Base-by-base conservation (phyloP, 2,329 filamentous ascomycete genomes). In the Pseudogymnoascus sp. region DNA sequence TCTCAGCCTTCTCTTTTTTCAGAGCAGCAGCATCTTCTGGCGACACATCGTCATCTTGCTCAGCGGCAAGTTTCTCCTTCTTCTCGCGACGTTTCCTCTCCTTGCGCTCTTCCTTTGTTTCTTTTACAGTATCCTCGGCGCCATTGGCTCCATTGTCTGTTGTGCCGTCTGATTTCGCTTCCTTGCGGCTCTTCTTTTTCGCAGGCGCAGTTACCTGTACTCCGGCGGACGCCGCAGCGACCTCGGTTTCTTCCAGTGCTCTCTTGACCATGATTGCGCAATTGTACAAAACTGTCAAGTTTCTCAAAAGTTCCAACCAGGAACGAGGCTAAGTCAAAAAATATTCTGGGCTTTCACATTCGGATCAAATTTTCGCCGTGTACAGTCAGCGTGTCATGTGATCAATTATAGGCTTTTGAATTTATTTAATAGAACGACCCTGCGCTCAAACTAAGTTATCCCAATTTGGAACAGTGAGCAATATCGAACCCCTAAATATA, bases 31-130 rank as follows among this genome's bases (percentile, higher is more conserved):
- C 73, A 35, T 64, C 48, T 21, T 55, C 65, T 12, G 61, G 68
- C 45, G 66, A 66, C 13, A 60, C 66, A 27, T 66, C 71, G 18
- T 65, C 65, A 29, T 69, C 67, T 35, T 70, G 65, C 35, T 65
- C 65, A 12, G 48, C 58, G 29, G 61, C 37, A 45, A 31, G 25
- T 18, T 39, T 37, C n/a, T 62, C 62, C 21, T 71, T 72, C 65
- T 75, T 71, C 58, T 75, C 75, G 45, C 73, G 71, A 27, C 72
- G 71, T 64, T 75, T 76, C 61, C 74, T 73, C 65, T 77, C 75
- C 52, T 73, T 75, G 35, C 71, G 69, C 58, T 70, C 72, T 40
- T 72, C 71, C 62, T 74, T 74, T 37, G 70, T 69, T 59, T 74
- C 73, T 59, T 66, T 65, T 39, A 68, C 67, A 8, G 64, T 68